phyloP scores from a whole-genome alignment of 192 early-diverging fungal species.

The Backusella sp. region DNA sequence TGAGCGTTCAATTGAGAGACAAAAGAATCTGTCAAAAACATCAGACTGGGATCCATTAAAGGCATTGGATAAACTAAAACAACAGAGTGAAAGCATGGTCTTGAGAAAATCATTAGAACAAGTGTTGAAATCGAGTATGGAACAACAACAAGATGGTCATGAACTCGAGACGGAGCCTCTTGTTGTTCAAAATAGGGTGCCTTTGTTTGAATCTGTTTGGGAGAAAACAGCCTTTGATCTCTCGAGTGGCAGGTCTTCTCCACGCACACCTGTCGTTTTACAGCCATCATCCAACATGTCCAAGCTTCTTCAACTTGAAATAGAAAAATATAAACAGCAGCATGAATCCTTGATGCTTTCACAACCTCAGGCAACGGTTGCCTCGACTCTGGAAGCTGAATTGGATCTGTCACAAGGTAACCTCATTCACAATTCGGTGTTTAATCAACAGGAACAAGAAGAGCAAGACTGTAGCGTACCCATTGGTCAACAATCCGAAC shows the following conservation, averaged over 20 bases:
- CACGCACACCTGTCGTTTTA: conserved; percentile 15
- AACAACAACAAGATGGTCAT: background rate
- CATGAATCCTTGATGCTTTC: background rate
- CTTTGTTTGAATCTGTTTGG: conserved; percentile 8
- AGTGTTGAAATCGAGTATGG: background rate
- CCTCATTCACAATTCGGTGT: background rate
- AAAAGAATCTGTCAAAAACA: background rate
- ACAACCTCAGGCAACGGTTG: conserved; percentile 13
- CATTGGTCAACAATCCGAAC: background rate
- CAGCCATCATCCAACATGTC: conserved; percentile 1
- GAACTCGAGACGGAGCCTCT: background rate
- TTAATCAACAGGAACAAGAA: background rate
- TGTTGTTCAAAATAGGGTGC: background rate
- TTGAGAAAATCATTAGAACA: conserved; percentile 6
- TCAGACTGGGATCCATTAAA: conserved; percentile 11
- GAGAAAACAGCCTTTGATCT: background rate
- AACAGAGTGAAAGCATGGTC: conserved; percentile 15
- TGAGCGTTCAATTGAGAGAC: background rate
- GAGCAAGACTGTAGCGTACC: background rate
- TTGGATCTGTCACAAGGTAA: conserved; percentile 23
- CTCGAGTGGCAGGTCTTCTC: conserved; percentile 6
- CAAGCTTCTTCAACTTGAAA: conserved; percentile 11
- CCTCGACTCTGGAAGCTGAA: conserved; percentile 16
- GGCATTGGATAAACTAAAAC: conserved; percentile 1
- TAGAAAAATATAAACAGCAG: conserved; percentile 17